Evolutionary conservation across 495 filamentous ascomycete species (phyloP), one percentile per base, ranked within the genome.

Genomic region (Penicillium fimorum): DNA sequence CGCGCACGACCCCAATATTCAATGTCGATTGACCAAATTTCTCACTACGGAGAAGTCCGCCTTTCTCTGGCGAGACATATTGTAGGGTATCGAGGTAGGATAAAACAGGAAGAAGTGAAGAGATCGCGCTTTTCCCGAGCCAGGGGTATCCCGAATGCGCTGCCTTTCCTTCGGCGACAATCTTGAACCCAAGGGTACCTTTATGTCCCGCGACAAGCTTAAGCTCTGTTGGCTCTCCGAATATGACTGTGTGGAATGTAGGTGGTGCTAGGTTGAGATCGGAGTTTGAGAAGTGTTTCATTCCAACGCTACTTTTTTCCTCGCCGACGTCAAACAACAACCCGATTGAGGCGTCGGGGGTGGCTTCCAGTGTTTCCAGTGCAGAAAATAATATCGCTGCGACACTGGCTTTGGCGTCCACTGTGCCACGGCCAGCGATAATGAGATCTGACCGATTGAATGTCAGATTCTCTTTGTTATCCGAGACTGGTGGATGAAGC

Each of bases 371-470:
- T 52, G 60, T 57, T 59, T 80, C 66, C 0, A 87, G 62, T 2
- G 88, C 88, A 15, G 65, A 77, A 48, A 90, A 80, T 70, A 89
- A 86, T 12, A 33, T 33, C 7, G 87, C 76, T 2, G 91, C 90
- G n/a, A 94, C 80, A 65, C 82, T 84, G n/a, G 75, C 90, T 65
- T 95, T 96, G 50, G 86, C 91, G 62, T 96, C 91, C 56, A 91
- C 89, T 43, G 80, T 83, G 38, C 91, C 91, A 20, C 91, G 83
- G 9, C 91, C 91, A 47, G 77, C 80, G 30, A 88, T 83, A 32
- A 70, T 62, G 33, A 72, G 65, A 9, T 83, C 76, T 2, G 70
- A 74, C 55, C 75, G 66, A 17, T 58, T 49, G 11, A 67, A 47
- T 33, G 9, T 33, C 30, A 11, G 11, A 33, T 33, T 12, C 30